Base-by-base conservation (phyloP, 345 rosid genomes). In the Salix brachista region DNA sequence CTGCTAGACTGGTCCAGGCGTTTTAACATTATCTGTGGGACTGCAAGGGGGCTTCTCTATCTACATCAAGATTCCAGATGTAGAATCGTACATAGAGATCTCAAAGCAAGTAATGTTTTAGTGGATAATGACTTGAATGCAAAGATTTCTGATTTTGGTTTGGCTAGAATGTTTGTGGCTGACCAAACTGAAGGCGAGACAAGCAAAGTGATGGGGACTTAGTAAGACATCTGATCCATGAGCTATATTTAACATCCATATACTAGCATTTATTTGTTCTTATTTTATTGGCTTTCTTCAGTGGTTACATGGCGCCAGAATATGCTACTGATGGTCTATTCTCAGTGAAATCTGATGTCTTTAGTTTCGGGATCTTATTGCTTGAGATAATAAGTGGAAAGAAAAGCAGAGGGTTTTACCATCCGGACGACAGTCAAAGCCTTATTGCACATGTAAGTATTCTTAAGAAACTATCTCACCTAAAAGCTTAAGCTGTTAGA, bases 171-270 rank as follows among this genome's bases (percentile, higher is more conserved):
- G 8, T 73, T 79, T 44, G 69, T 52, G n/a, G 73, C 64, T 1
- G 73, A 79, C 18, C 78, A 79, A 19, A 75, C 66, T 46, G 78
- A 73, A 67, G 82, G 69, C 36, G 69, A 79, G n/a, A 74, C 82
- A 18, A 73, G 17, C 1, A 42, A 70, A 19, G 78, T 79, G 5
- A 70, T 79, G 4, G 82, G 82, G 4, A 79, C 82, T 8, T 79
- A 74, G 82, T 74, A 74, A 79, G 42, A 39, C 10, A 8, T 39
- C 10, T 39, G 42, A 32, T 32, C 36, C 42, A 9, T 8, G 42
- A 39, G 36, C 36, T 32, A 32, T 32, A 4, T 32, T 32, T 32
- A 32, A 32, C 36, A 32, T 32, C 14, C 5, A 6, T 50, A 6
- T 46, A 8, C 18, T 8, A 71, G 9, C 3, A 52, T 8, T 52